A percentile compares a stretch with the other conserved stretches of the same genome.
Conservation (phyloP, 2,329 filamentous ascomycete species). For the Amauroascus verrucosus region DNA sequence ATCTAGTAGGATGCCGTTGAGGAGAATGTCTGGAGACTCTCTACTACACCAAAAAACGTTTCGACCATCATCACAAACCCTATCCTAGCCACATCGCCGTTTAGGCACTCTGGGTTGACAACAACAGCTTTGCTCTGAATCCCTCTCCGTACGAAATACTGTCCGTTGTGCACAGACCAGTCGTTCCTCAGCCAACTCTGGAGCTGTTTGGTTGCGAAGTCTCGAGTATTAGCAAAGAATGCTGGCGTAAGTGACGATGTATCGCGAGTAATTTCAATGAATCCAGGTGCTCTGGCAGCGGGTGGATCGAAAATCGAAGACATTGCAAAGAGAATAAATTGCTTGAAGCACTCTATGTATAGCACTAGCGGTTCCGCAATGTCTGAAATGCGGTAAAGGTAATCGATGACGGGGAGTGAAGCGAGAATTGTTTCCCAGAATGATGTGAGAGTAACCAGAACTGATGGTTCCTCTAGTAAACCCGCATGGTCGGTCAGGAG, state of each 20-base stretch:
- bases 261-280: slow-evolving; percentile 12
- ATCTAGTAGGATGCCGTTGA: too few relatives aligned
- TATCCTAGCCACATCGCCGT: slow-evolving; percentile 18
- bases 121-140: slow-evolving; percentile 37
- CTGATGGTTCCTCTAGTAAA: slow-evolving; percentile 30
- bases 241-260: slow-evolving; percentile 6
- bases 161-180: slow-evolving; percentile 38
- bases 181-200: slow-evolving; percentile 35
- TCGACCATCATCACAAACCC: slow-evolving; percentile 22
- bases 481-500: slow-evolving; percentile 26
- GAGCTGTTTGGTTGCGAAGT: slow-evolving; percentile 35
- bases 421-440: slow-evolving; percentile 36
- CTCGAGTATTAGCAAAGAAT: slow-evolving; percentile 22
- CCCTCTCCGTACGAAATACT: slow-evolving; percentile 41
- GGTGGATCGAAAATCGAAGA: slow-evolving; percentile 22
- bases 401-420: slow-evolving; percentile 37
- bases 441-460: slow-evolving; percentile 31
- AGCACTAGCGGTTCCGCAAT: slow-evolving; percentile 20
- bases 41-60: slow-evolving; percentile 18
- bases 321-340: slow-evolving; percentile 30
- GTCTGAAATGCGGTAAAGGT: slow-evolving; percentile 34
- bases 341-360: slow-evolving; percentile 32
- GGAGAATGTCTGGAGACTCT: slow-evolving; percentile 16
- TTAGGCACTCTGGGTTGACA: slow-evolving; percentile 25
- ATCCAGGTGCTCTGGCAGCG: slow-evolving; percentile 14